These are phyloP conservation scores for Aspergillus saccharolyticus DNA, from an alignment of 495 filamentous ascomycete species.

Conservation along the genomic window DNA sequence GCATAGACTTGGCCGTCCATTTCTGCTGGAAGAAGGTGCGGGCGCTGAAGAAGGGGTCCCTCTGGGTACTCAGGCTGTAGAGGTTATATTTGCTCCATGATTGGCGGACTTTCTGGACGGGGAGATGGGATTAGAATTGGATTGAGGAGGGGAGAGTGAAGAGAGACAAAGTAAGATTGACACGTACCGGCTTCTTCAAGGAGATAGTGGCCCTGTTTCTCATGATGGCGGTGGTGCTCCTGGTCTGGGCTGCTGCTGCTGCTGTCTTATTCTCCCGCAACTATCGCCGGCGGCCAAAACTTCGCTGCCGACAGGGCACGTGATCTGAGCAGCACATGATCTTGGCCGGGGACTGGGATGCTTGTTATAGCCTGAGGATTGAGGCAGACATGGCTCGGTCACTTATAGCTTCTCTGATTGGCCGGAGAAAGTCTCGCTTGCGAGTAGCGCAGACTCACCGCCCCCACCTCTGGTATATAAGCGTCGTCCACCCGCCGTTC, in stretches of 20 bases:
- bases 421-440: slow-evolving; percentile 27
- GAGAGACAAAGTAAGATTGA: no score
- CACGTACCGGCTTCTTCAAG: slow-evolving; percentile 41
- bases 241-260: not conserved
- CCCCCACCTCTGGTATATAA: slow-evolving; percentile 26
- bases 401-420: slow-evolving; percentile 7
- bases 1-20: slow-evolving; percentile 78
- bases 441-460: slow-evolving; percentile 16
- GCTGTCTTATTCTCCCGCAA: slow-evolving; percentile 1
- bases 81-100: slow-evolving; percentile 98
- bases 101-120: slow-evolving; percentile 77
- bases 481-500: slow-evolving; percentile 4
- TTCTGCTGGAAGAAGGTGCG: slow-evolving; percentile 95
- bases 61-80: slow-evolving; percentile 68
- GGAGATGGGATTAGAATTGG: slow-evolving; percentile 1
- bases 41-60: slow-evolving; percentile 28
- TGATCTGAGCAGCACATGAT: slow-evolving; percentile 17
- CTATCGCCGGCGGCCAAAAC: slow-evolving; percentile 28
- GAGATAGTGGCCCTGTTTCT: slow-evolving; percentile 45
- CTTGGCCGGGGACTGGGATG: not conserved
- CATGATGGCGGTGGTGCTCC: slow-evolving; percentile 30
- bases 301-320: slow-evolving; percentile 27
- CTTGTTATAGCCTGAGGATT: slow-evolving; percentile 4
- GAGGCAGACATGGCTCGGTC: not conserved
- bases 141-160: not conserved